Evolutionary conservation across 352 stramenopile genomes (phyloP).

Genomic region (Phytophthora meadii): DNA sequence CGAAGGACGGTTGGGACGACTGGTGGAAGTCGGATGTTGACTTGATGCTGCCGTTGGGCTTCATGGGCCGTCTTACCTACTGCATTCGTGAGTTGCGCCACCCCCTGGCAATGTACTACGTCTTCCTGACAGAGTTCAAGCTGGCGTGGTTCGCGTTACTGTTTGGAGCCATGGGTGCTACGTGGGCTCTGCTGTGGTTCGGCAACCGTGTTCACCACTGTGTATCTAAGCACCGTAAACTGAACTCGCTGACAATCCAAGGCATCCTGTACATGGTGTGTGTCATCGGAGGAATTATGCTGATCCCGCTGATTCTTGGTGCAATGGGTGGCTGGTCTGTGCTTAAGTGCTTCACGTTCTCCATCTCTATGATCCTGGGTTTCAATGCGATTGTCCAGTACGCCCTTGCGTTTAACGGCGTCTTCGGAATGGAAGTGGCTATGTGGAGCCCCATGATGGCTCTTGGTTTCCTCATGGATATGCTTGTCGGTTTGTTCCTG

Average conservation of each 20-base stretch:
- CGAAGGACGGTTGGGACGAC: constrained; percentile 78
- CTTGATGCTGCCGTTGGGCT: constrained; percentile 69
- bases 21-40: constrained; percentile 79
- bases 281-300: constrained; percentile 64
- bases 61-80: constrained; percentile 80
- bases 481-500: constrained; percentile 83
- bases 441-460: constrained; percentile 73
- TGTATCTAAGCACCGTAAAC: constrained; percentile 65
- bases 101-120: constrained; percentile 82
- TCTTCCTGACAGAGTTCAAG: constrained; percentile 78
- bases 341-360: constrained; percentile 74
- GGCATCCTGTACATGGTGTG: constrained; percentile 80
- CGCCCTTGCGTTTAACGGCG: constrained; percentile 69
- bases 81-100: constrained; percentile 81
- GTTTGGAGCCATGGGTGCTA: constrained; percentile 54
- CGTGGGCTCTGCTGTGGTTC: constrained; percentile 63
- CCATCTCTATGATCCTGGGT: constrained; percentile 68
- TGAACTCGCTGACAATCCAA: constrained; percentile 60
- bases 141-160: constrained; percentile 54
- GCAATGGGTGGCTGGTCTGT: constrained; percentile 63
- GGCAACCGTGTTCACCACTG: constrained; percentile 55
- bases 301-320: constrained; percentile 65
- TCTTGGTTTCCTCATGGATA: constrained; percentile 89
- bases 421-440: constrained; percentile 65
- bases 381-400: constrained; percentile 82